Percentiles rank a stretch among this genome's conserved stretches.
These are phyloP conservation scores for Pseudoperonospora humuli DNA, from an alignment of 352 stramenopile species.

Conservation along the genomic window DNA sequence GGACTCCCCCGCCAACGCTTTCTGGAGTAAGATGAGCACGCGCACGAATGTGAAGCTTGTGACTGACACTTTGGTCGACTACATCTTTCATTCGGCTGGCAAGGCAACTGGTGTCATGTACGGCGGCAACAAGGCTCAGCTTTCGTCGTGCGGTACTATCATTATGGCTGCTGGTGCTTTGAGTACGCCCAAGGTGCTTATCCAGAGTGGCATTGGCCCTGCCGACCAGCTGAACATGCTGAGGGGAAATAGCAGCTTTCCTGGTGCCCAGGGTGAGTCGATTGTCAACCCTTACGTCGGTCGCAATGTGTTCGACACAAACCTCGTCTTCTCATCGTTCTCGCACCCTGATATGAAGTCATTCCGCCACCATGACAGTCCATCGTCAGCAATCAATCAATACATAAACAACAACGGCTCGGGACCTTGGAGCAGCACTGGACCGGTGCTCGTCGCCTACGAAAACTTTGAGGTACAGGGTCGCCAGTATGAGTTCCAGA, in stretches of 20 bases:
- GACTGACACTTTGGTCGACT: slow-evolving; percentile 37
- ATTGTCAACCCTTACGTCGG: slow-evolving; percentile 52
- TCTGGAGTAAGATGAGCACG: slow-evolving; percentile 35
- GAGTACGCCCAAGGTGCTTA: slow-evolving; percentile 73
- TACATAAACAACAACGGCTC: slow-evolving; percentile 38
- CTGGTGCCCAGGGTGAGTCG: slow-evolving; percentile 28
- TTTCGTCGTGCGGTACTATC: slow-evolving; percentile 43
- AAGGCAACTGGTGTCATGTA: slow-evolving; percentile 43
- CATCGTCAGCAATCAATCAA: slow-evolving; percentile 36
- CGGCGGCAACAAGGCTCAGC: slow-evolving; percentile 21
- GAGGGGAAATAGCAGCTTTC: slow-evolving; percentile 34
- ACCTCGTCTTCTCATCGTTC: slow-evolving; percentile 37
- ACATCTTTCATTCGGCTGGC: slow-evolving; percentile 40
- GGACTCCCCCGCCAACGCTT: slow-evolving; percentile 45
- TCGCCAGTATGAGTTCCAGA: slow-evolving; percentile 56
- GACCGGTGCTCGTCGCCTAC: slow-evolving; percentile 49
- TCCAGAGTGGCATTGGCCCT: slow-evolving; percentile 72
- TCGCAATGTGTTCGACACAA: slow-evolving; percentile 54
- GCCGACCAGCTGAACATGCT: slow-evolving; percentile 44
- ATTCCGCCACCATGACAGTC: slow-evolving; percentile 28
- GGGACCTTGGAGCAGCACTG: slow-evolving; percentile 34
- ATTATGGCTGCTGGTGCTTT: slow-evolving; percentile 66
- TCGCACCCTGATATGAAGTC: slow-evolving; percentile 45
- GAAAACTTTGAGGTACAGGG: slow-evolving; percentile 48
- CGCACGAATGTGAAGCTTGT: slow-evolving; percentile 49